Evolutionary conservation across 2,329 filamentous ascomycete genomes (phyloP).

Genomic region (Dothistroma pini): DNA sequence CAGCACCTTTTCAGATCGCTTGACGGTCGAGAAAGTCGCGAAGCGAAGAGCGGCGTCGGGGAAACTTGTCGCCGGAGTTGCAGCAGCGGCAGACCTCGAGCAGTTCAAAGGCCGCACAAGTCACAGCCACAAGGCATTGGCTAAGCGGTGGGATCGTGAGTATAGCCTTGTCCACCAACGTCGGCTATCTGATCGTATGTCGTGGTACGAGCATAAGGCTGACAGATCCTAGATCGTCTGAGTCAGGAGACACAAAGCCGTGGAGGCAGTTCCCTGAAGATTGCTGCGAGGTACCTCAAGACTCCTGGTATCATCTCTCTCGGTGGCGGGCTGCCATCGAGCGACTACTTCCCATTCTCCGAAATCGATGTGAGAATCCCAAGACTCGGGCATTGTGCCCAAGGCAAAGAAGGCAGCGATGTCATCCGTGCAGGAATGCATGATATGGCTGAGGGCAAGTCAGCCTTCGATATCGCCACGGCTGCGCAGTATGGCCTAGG

Average conservation of each 20-base stretch:
- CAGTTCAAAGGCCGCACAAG: slow-evolving; percentile 70
- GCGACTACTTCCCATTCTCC: slow-evolving; percentile 90
- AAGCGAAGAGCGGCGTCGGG: slow-evolving; percentile 68
- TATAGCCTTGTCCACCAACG: slow-evolving; percentile 26
- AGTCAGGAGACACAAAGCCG: slow-evolving; percentile 53
- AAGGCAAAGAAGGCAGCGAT: slow-evolving; percentile 64
- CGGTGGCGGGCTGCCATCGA: slow-evolving; percentile 83
- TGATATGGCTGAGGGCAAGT: slow-evolving; percentile 65
- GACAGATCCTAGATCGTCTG: slow-evolving; percentile 37
- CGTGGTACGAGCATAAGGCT: slow-evolving; percentile 1
- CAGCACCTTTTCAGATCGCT: slow-evolving; percentile 46
- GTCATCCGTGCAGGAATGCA: slow-evolving; percentile 73
- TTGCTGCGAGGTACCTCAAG: slow-evolving; percentile 73
- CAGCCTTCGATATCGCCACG: slow-evolving; percentile 72
- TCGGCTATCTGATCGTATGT: not conserved
- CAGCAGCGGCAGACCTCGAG: slow-evolving; percentile 72
- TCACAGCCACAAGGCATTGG: slow-evolving; percentile 64
- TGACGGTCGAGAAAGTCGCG: slow-evolving; percentile 64
- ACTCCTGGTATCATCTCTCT: slow-evolving; percentile 85
- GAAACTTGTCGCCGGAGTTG: slow-evolving; percentile 69
- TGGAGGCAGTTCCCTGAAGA: slow-evolving; percentile 65
- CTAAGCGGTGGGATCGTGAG: slow-evolving; percentile 82
- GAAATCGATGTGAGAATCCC: slow-evolving; percentile 72
- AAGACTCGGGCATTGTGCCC: slow-evolving; percentile 57
- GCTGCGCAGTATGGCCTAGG: slow-evolving; percentile 93